Base-by-base conservation (phyloP, 768 basidiomycete genomes). In the Kondoa malvinella region DNA sequence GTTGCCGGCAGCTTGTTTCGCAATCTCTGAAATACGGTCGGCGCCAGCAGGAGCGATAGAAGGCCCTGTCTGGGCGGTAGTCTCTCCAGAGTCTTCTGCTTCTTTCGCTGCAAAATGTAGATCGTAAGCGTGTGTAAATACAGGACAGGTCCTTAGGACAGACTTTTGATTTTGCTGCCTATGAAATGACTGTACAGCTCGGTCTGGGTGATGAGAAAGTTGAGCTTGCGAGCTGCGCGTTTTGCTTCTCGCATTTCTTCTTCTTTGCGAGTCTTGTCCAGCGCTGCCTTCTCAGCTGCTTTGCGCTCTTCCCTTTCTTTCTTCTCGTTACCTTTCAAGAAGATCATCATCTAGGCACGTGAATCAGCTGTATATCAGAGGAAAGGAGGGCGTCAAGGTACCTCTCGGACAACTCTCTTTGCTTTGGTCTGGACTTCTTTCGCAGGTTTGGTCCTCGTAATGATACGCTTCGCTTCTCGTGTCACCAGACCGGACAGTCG, bases 151-250 rank as follows among this genome's bases (percentile, higher is more conserved):
- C 15, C 21, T 14, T 25, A 32, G 30, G 4, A 57, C 76, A 57
- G 50, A 72, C 78, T 78, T 72, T 79, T 78, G 69, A 80, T 82
- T 79, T 97, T 97, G 78, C 86, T 95, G 33, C 94, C 94, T 68
- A 99, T 92, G 82, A 99, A 97, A 79, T 99, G 95, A 72, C 89
- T 92, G 78, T 97, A 99, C 4, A 97, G 83, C 76, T 99, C 95
- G 2, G 95, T 97, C 78, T 97, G 94, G 68, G 89, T 96, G 77
- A 99, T 92, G 78, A 99, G 81, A 79, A 97, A 99, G 79, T 99
- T 95, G 29, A 99, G 84, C 77, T 97, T 96, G 72, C 94, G 83
- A 15, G 92, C 89, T 77, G 94, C 90, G 64, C 95, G 81, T 50
- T 92, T 87, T 15, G 88, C 87, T 78, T 99, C 95, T 56, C 94